Evolutionary conservation across 2,329 filamentous ascomycete species (phyloP).

Genomic region (Apiospora aurea): DNA sequence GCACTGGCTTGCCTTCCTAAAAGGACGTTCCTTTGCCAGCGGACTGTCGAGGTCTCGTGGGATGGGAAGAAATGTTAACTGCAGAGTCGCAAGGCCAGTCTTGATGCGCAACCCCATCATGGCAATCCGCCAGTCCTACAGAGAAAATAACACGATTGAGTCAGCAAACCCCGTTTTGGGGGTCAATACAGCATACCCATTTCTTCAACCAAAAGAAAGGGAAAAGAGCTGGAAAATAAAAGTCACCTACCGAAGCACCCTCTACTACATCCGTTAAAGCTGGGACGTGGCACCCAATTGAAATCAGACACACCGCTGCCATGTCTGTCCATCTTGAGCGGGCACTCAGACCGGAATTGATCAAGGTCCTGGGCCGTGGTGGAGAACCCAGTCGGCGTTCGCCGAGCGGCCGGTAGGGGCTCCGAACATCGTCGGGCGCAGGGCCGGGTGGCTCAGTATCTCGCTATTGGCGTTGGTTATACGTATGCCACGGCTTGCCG

Average conservation of each 20-base stretch:
- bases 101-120: too few relatives aligned
- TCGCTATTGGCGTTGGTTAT: constrained; percentile 48
- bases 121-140: too few relatives aligned
- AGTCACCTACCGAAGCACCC: background rate
- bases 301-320: background rate
- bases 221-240: background rate
- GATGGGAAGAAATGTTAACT: background rate
- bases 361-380: background rate
- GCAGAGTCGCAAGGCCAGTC: background rate
- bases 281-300: background rate
- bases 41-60: background rate
- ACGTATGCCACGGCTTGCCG: constrained; percentile 45
- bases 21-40: background rate
- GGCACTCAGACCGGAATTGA: background rate
- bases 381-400: background rate
- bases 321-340: background rate
- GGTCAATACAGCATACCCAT: too few relatives aligned
- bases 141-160: background rate
- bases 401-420: constrained; percentile 26
- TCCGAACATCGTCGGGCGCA: constrained; percentile 27
- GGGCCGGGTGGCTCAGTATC: constrained; percentile 28
- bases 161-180: background rate
- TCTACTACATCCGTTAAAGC: background rate
- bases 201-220: background rate
- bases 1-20: background rate